Evolutionary conservation across 768 basidiomycete species (phyloP).

Genomic region (Lactarius sanguifluus): DNA sequence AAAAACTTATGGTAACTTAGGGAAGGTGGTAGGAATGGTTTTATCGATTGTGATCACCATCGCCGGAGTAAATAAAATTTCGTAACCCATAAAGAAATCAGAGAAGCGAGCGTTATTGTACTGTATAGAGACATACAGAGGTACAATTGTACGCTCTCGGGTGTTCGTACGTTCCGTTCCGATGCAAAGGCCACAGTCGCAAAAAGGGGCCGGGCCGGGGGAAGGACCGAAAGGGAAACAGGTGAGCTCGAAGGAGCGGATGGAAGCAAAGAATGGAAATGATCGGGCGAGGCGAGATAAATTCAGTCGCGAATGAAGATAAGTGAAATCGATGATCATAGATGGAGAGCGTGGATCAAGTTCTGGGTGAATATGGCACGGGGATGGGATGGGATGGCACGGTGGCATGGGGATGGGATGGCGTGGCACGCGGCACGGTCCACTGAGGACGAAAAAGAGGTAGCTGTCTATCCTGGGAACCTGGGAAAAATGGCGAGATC

Average conservation of each 20-base stretch:
- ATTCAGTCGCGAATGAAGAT: constrained; percentile 2
- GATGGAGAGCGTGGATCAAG: constrained; percentile 9
- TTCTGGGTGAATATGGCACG: background rate
- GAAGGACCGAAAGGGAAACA: background rate
- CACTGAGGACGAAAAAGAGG: background rate
- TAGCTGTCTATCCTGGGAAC: constrained; percentile 15
- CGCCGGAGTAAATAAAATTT: constrained; percentile 11
- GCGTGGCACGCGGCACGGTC: constrained; percentile 1
- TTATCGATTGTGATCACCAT: constrained; percentile 23
- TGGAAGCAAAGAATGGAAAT: constrained; percentile 18
- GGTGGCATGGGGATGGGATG: constrained; percentile 2
- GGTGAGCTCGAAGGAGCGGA: constrained; percentile 16
- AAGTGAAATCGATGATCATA: constrained; percentile 19
- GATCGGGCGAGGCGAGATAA: background rate
- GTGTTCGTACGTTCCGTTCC: background rate
- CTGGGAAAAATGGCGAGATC: constrained; percentile 23
- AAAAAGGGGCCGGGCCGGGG: constrained; percentile 6
- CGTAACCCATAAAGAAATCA: background rate
- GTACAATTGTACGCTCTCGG: background rate
- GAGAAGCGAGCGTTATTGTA: background rate
- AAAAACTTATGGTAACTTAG: constrained; percentile 12
- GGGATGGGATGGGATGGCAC: background rate
- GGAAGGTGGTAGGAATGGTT: background rate
- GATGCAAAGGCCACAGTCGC: background rate
- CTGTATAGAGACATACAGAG: background rate